phyloP scores from a whole-genome alignment of 2,329 filamentous ascomycete species.

The Fusarium avenaceum region DNA sequence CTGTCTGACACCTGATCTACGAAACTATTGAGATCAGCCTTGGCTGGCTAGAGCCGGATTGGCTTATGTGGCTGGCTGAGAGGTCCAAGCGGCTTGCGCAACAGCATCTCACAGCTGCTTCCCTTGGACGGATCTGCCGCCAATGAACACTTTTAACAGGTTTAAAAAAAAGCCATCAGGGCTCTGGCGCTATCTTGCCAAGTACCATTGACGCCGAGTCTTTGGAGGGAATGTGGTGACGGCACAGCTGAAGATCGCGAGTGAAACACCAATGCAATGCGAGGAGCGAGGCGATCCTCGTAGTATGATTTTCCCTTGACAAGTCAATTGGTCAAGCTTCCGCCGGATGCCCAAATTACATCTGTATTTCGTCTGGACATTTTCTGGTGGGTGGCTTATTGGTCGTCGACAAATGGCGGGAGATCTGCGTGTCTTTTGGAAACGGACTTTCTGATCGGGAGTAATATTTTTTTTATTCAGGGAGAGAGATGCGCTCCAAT shows the following conservation, averaged over 20 bases:
- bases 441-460: no score
- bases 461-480: no score
- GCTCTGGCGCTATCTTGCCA: background rate
- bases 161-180: background rate
- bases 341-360: no score
- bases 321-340: background rate
- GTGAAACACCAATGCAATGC: background rate
- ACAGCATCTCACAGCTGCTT: background rate
- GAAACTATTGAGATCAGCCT: background rate
- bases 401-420: no score
- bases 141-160: background rate
- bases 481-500: no score
- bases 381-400: no score
- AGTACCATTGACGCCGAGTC: background rate
- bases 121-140: background rate
- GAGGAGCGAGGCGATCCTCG: background rate
- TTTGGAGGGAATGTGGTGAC: background rate
- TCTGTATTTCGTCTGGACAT: no score
- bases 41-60: background rate
- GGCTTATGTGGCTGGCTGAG: slow-evolving; percentile 24
- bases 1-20: background rate
- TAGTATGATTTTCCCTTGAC: background rate
- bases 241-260: background rate
- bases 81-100: slow-evolving; percentile 17
- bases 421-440: no score